Conservation (phyloP, 139 green algal genomes). For the Coelastrella sp. region DNA sequence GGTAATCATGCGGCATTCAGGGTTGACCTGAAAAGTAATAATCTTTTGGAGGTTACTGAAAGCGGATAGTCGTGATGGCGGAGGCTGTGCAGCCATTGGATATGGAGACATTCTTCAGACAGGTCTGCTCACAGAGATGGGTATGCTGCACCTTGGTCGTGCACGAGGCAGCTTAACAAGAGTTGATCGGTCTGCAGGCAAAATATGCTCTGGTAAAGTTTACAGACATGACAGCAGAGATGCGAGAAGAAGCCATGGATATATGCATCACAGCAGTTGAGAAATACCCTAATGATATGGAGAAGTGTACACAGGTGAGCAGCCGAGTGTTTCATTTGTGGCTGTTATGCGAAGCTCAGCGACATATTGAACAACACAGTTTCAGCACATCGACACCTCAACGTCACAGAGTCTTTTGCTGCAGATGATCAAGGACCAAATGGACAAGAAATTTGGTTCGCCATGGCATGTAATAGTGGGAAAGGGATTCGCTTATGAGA, state of each 20-base stretch:
- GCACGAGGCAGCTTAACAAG: background rate
- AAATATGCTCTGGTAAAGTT: constrained; percentile 89
- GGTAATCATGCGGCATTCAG: too few species aligned
- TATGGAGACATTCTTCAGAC: constrained; percentile 72
- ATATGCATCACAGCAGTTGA: constrained; percentile 87
- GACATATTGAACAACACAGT: too few species aligned
- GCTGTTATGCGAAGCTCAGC: too few species aligned
- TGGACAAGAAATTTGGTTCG: constrained; percentile 95
- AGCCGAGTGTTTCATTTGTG: background rate
- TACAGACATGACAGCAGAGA: constrained; percentile 86
- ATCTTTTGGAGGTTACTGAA: too few species aligned
- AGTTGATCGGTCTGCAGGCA: constrained; percentile 48
- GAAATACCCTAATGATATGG: constrained; percentile 81
- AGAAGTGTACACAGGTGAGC: constrained; percentile 88
- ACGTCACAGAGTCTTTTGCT: background rate
- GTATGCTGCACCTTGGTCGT: too few species aligned
- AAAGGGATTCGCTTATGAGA: constrained; percentile 85
- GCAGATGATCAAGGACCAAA: constrained; percentile 91
- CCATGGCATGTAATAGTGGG: constrained; percentile 92
- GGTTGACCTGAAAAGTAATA: background rate
- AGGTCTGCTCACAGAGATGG: too few species aligned
- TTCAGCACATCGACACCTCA: too few species aligned
- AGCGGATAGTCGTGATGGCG: background rate
- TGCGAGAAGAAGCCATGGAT: constrained; percentile 89
- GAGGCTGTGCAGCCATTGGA: constrained; percentile 47